Base-by-base conservation (phyloP, 345 rosid genomes). In the Pugionium cornutum region DNA sequence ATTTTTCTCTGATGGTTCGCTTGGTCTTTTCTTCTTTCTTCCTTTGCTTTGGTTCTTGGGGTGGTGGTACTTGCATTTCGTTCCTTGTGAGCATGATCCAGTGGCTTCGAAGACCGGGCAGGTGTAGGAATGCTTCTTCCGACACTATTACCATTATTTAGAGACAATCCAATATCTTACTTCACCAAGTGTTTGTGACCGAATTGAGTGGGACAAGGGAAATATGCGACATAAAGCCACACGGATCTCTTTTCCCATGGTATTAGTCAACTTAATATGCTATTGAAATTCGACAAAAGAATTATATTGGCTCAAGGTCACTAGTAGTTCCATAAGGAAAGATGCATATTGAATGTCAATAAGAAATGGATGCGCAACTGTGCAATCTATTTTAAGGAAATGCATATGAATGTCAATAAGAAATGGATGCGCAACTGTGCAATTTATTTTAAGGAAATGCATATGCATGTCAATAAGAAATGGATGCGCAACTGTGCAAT, bases 21-120 rank as follows among this genome's bases (percentile, higher is more conserved):
- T 79, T 45, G 78, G 75, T 73, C 66, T 77, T 80, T 82, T 86
- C 55, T 79, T 77, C 78, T 87, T 88, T 78, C 77, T 89, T 62
- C 79, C 87, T 78, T 72, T 83, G 78, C 69, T 73, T 58, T 70
- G 81, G 9, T 66, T 75, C 76, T 85, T 91, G 6, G 96, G 98
- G 72, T 91, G 96, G 77, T 89, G 96, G 68, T 89, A 95, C 81
- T 85, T 89, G 89, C 98, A 89, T 70, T 87, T 87, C 48, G 87
- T 76, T 75, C 95, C 98, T 61, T 79, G 81, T 43, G 88, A 74
- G 77, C 98, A 91, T 46, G 80, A 81, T 58, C 98, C 95, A 18
- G 83, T 87, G 35, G 89, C 87, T 76, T 87, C 86, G 35, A 80
- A 89, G 42, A 51, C 59, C 18, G 98, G 96, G 82, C 98, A 91